Evolutionary conservation across 352 stramenopile genomes (phyloP).

Genomic region (Phytophthora meadii): DNA sequence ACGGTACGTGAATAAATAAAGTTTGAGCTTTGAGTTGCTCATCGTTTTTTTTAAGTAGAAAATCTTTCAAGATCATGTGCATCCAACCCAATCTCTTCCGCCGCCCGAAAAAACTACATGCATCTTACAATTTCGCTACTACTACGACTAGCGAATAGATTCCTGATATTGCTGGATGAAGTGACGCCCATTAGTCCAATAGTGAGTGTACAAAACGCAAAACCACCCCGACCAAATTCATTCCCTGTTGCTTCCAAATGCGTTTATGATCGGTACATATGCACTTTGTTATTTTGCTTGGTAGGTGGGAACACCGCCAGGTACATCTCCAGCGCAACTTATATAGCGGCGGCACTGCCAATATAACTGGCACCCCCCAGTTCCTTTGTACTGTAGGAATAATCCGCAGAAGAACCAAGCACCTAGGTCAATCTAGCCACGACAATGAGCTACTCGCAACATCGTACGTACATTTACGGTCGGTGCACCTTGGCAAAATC

Average conservation of each 20-base stretch:
- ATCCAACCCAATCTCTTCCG: too few relatives aligned
- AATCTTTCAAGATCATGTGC: too few relatives aligned
- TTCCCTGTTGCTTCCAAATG: slow-evolving; percentile 11
- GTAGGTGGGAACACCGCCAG: neutral
- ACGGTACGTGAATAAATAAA: too few relatives aligned
- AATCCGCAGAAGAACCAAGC: slow-evolving; percentile 10
- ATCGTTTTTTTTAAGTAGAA: too few relatives aligned
- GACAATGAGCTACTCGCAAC: neutral
- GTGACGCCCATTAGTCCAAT: too few relatives aligned
- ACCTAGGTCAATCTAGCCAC: slow-evolving; percentile 1
- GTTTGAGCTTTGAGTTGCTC: too few relatives aligned
- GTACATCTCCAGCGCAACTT: neutral
- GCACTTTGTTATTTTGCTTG: slow-evolving; percentile 7
- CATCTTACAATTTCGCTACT: too few relatives aligned
- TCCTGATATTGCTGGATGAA: too few relatives aligned
- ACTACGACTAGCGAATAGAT: too few relatives aligned
- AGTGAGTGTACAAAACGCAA: too few relatives aligned
- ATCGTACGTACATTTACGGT: slow-evolving; percentile 22
- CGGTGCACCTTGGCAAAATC: slow-evolving; percentile 84
- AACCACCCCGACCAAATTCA: too few relatives aligned
- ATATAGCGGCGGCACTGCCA: slow-evolving; percentile 4
- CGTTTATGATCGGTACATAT: slow-evolving; percentile 8
- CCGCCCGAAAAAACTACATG: too few relatives aligned
- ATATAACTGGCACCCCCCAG: neutral
- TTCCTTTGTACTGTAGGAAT: slow-evolving; percentile 2